phyloP scores from a whole-genome alignment of 179 eudicot species.

The Camellia oleifera region DNA sequence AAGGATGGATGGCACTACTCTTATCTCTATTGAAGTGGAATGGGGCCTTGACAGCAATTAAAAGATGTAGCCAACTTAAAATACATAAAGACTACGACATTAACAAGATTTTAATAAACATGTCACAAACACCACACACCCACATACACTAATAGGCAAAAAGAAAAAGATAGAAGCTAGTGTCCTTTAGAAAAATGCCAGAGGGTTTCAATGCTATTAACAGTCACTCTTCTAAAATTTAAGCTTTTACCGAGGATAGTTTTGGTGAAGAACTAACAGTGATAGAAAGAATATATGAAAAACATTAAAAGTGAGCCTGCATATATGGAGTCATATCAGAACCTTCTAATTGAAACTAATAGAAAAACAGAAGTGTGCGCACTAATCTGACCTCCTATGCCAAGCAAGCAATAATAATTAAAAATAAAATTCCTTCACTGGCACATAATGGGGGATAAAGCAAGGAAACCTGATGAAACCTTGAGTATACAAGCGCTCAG shows the following conservation, averaged over 20 bases:
- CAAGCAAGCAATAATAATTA: not conserved
- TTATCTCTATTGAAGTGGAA: too few relatives aligned
- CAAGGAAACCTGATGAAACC: conserved; percentile 81
- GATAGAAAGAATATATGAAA: not conserved
- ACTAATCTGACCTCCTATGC: not conserved
- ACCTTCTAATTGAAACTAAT: not conserved
- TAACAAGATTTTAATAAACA: not conserved
- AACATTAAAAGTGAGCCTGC: too few relatives aligned
- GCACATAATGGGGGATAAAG: conserved; percentile 2
- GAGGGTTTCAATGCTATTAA: not conserved
- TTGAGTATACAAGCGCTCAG: conserved; percentile 95
- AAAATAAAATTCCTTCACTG: not conserved
- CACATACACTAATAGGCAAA: not conserved
- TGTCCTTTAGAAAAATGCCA: not conserved
- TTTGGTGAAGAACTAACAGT: not conserved
- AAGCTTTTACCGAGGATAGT: not conserved
- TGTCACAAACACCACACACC: not conserved
- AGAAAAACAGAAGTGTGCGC: not conserved
- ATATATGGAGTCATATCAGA: not conserved
- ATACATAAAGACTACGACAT: not conserved
- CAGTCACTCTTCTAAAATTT: not conserved
- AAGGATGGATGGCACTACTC: not conserved
- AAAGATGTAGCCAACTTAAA: not conserved
- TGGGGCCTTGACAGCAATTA: not conserved
- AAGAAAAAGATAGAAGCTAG: not conserved